phyloP scores from a whole-genome alignment of 768 basidiomycete genomes.

The Serendipita indica region DNA sequence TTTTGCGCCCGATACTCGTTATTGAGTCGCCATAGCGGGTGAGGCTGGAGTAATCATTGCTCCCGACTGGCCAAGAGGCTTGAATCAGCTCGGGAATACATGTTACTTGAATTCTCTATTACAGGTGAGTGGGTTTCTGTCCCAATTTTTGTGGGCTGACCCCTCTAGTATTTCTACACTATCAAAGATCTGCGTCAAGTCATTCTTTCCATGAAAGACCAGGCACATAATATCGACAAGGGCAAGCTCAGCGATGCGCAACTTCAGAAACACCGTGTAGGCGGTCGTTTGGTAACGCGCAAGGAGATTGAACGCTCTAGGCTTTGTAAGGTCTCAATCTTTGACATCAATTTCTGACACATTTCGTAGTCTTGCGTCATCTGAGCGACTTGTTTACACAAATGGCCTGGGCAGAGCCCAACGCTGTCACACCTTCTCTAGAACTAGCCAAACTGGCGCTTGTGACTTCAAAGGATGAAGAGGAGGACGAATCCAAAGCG shows the following conservation, averaged over 20 bases:
- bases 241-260: conserved; percentile 71
- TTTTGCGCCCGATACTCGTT: neutral
- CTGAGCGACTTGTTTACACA: conserved; percentile 66
- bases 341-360: conserved; percentile 13
- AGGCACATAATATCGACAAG: conserved; percentile 37
- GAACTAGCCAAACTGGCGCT: conserved; percentile 86
- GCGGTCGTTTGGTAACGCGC: conserved; percentile 67
- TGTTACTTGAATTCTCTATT: conserved; percentile 74
- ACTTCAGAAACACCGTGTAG: conserved; percentile 69
- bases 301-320: conserved; percentile 71
- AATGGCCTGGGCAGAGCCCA: conserved; percentile 47
- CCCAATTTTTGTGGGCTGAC: neutral
- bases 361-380: conserved; percentile 52
- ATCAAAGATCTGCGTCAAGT: conserved; percentile 76
- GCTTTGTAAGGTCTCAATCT: conserved; percentile 43
- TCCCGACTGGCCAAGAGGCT: conserved; percentile 64
- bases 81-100: conserved; percentile 81
- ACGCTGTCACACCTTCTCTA: conserved; percentile 66
- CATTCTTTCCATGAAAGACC: conserved; percentile 41
- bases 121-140: conserved; percentile 30
- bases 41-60: conserved; percentile 38
- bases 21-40: conserved; percentile 35
- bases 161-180: conserved; percentile 82
- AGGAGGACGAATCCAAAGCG: conserved; percentile 48
- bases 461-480: conserved; percentile 80